Evolutionary conservation across 139 green algal species (phyloP).

Genomic region (Volvox africanus): DNA sequence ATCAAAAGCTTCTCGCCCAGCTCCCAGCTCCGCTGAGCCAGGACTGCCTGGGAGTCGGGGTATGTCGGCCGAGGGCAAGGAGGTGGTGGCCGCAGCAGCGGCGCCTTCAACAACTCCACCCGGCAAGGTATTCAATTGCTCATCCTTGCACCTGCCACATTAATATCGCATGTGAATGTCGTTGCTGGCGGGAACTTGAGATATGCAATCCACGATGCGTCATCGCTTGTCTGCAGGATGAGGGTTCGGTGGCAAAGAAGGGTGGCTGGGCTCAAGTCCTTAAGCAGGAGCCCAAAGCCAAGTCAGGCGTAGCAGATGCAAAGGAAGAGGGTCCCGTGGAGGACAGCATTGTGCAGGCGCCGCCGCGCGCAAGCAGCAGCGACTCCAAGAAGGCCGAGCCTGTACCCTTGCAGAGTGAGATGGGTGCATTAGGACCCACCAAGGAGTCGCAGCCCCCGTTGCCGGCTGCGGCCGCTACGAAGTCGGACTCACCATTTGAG

Average conservation of each 20-base stretch:
- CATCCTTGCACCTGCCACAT: not conserved
- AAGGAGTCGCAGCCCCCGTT: not conserved
- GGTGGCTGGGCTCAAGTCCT: constrained; percentile 20
- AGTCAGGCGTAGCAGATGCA: not conserved
- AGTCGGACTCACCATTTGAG: not conserved
- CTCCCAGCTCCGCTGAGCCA: constrained; percentile 16
- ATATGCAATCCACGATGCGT: not conserved
- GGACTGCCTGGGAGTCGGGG: constrained; percentile 19
- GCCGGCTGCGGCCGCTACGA: not conserved
- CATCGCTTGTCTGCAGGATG: constrained; percentile 4
- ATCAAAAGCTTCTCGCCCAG: not conserved
- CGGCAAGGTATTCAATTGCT: constrained; percentile 12
- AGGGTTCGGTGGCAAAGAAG: constrained; percentile 8
- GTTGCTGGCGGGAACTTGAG: no score
- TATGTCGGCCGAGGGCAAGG: constrained; percentile 40
- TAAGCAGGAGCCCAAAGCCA: constrained; percentile 11
- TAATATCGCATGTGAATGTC: no score
- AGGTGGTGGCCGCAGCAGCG: constrained; percentile 12
- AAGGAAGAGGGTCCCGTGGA: constrained; percentile 7
- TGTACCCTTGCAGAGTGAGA: not conserved
- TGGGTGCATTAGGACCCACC: not conserved
- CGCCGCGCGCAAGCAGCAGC: constrained; percentile 1
- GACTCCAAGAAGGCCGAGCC: constrained; percentile 15
- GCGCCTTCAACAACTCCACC: not conserved
- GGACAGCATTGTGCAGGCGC: not conserved